Conservation (phyloP, 164 flowering plant genomes). For the Cinnamomum micranthum region DNA sequence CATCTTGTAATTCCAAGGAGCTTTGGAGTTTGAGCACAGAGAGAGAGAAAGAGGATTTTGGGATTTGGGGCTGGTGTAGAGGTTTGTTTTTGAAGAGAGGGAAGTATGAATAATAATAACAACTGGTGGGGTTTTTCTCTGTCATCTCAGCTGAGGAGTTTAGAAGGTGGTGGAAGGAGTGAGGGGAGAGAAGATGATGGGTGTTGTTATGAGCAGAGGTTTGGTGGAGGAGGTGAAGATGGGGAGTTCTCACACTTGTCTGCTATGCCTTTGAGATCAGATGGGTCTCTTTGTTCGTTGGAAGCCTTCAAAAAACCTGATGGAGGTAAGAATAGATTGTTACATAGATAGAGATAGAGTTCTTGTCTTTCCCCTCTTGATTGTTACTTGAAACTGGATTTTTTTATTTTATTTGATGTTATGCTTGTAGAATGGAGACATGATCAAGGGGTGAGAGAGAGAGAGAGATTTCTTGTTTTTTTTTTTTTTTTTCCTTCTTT, state of each 20-base stretch:
- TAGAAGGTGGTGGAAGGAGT: slow-evolving; percentile 8
- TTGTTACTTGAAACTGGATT: background rate
- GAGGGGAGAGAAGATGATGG: slow-evolving; percentile 7
- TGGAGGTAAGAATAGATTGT: slow-evolving; percentile 13
- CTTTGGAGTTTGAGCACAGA: slow-evolving; percentile 15
- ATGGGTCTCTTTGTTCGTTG: slow-evolving; percentile 51
- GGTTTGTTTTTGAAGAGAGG: background rate
- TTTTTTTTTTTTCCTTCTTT: background rate
- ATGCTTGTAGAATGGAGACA: too few relatives aligned
- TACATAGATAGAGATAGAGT: background rate
- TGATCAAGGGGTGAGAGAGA: too few relatives aligned
- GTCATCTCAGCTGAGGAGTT: slow-evolving; percentile 47
- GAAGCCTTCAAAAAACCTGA: slow-evolving; percentile 32
- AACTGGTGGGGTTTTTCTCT: slow-evolving; percentile 82
- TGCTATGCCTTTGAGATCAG: slow-evolving; percentile 62
- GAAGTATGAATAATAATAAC: slow-evolving; percentile 27
- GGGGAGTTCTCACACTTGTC: slow-evolving; percentile 21
- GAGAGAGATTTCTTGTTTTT: too few relatives aligned
- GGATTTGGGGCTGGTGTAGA: slow-evolving; percentile 7
- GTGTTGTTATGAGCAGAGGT: slow-evolving; percentile 25
- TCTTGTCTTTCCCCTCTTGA: background rate
- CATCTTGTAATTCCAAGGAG: slow-evolving; percentile 1
- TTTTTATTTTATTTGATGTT: too few relatives aligned
- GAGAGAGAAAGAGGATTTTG: slow-evolving; percentile 10
- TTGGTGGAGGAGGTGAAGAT: slow-evolving; percentile 16